Percentiles rank a stretch among this genome's conserved stretches.
These are phyloP conservation scores for Spencermartinsiella europaea DNA, from an alignment of 805 yeast genomes.

Conservation along the genomic window DNA sequence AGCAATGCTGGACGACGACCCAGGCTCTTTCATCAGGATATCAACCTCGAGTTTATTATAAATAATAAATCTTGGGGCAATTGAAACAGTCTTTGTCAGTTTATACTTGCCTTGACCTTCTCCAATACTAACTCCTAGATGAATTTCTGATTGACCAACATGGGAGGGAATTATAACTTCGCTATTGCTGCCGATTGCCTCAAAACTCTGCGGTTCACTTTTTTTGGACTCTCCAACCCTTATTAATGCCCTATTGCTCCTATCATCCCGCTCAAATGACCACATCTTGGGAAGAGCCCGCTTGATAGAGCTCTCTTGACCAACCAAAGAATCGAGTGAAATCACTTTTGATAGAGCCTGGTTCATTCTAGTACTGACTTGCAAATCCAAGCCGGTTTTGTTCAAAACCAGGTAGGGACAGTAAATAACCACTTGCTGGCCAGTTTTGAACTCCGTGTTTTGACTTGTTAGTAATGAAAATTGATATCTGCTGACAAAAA, in stretches of 20 bases:
- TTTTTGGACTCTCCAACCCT: conserved; percentile 63
- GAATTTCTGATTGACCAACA: conserved; percentile 46
- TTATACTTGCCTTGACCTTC: conserved; percentile 87
- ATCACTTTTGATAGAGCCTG: conserved; percentile 39
- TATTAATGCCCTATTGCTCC: conserved; percentile 60
- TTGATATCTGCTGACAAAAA: not conserved
- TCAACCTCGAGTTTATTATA: conserved; percentile 54
- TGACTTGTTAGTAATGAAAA: not conserved
- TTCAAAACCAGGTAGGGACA: conserved; percentile 83
- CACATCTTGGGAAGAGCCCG: conserved; percentile 64
- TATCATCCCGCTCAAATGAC: conserved; percentile 65
- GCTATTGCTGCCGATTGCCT: conserved; percentile 78
- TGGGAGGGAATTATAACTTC: conserved; percentile 43
- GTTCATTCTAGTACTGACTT: conserved; percentile 51
- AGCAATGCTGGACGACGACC: conserved; percentile 43
- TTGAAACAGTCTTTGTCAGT: conserved; percentile 67
- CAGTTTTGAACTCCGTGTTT: conserved; percentile 34
- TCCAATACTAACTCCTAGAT: conserved; percentile 59
- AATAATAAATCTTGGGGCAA: conserved; percentile 79
- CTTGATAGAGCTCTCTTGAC: conserved; percentile 21
- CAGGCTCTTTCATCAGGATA: conserved; percentile 61
- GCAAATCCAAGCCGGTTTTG: conserved; percentile 64
- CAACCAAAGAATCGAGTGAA: conserved; percentile 9
- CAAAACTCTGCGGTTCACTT: conserved; percentile 75
- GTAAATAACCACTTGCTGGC: conserved; percentile 62